Conservation (phyloP, 257 asterid genomes). For the Solanum virginianum region DNA sequence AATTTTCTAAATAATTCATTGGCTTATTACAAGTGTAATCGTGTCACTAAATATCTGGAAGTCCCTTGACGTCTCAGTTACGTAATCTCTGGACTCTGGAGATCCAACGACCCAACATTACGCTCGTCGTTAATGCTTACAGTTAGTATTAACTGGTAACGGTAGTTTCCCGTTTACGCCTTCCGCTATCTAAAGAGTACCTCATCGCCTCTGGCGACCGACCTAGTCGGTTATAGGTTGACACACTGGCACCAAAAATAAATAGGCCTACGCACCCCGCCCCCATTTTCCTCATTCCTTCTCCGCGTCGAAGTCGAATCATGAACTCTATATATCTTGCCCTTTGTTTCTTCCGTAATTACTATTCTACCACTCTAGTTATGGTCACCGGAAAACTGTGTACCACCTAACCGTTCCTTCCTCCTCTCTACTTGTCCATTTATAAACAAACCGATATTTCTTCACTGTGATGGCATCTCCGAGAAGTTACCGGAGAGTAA, state of each 20-base stretch:
- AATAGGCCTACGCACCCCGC: neutral
- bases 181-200: neutral
- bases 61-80: neutral
- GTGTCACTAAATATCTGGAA: neutral
- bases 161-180: neutral
- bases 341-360: neutral
- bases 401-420: conserved; percentile 10
- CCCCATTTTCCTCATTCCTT: neutral
- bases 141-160: neutral
- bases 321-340: neutral
- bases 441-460: neutral
- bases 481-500: conserved; percentile 33
- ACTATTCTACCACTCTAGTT: neutral
- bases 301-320: neutral
- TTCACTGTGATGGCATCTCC: conserved; percentile 59
- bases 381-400: conserved; percentile 32
- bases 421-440: neutral
- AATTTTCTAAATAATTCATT: neutral
- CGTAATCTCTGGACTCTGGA: no score
- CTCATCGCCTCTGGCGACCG: neutral
- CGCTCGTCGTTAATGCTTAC: neutral
- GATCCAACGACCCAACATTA: neutral
- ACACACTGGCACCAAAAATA: neutral
- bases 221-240: neutral
- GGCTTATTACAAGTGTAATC: neutral